Base-by-base conservation (phyloP, 352 stramenopile genomes). In the Globisporangium recalcitrans region DNA sequence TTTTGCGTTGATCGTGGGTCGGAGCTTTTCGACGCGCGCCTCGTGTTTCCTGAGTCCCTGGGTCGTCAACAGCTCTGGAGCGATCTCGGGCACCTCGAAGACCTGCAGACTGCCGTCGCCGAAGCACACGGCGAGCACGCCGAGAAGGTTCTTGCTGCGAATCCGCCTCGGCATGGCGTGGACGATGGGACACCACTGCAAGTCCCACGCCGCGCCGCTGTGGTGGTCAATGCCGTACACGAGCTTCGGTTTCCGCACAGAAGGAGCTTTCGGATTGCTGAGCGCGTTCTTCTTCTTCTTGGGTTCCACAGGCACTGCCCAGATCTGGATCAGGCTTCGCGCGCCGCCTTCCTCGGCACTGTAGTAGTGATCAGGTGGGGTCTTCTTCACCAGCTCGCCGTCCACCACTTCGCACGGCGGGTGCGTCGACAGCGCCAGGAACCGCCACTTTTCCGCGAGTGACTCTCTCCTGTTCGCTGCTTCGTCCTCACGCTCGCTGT, bases 141-240 rank as follows among this genome's bases (percentile, higher is more conserved):
- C 84, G 1, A 92, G 61, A 29, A 82, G 64, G 22, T 73, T 52
- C 38, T 72, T 31, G 13, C 65, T 58, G 3, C 32, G 59, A 1
- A 63, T 51, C 3, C 69, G 61, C 0, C 60, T 32, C 0, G 73
- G 72, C 60, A 88, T 80, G n/a, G 76, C 74, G 21, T 75, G 60
- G 7, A 64, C 70, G 22, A 87, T 38, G 14, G 84, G 81, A 27
- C 77, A 81, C 86, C 86, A 95, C 56, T 93, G 82, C 38, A 95
- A 59, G 53, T 90, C 80, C 86, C 86, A 95, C 14, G 75, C 83
- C 9, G 90, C 84, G 14, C 82, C 84, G n/a, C 77, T 80, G 19
- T 77, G 54, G 52, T 95, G 86, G 38, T 88, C 82, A 36, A 95
- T 91, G 22, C 72, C 83, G 49, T 84, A 91, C 58, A 93, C 80